These are phyloP conservation scores for Mycena maculata DNA, from an alignment of 768 basidiomycete species.

Conservation along the genomic window DNA sequence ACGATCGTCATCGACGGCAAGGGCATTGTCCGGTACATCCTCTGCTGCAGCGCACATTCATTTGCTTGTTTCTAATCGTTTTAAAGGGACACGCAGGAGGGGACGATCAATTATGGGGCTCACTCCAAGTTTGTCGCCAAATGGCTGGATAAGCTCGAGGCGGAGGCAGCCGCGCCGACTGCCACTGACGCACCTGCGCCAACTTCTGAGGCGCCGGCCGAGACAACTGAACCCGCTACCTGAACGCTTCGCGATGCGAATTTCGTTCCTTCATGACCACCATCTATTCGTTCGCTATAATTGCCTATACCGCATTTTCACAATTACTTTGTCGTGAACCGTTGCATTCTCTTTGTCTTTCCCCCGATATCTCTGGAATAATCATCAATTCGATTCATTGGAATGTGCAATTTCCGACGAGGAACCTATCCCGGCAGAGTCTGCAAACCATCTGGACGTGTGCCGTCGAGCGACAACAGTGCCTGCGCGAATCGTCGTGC, in stretches of 20 bases:
- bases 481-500: conserved; percentile 63
- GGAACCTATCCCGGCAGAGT: neutral
- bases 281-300: conserved; percentile 26
- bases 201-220: neutral
- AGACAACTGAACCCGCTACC: neutral
- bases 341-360: neutral
- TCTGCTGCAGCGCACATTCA: neutral
- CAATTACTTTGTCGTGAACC: neutral
- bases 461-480: conserved; percentile 54
- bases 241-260: neutral
- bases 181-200: conserved; percentile 21
- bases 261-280: conserved; percentile 5
- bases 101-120: conserved; percentile 70
- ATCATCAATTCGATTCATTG: no score
- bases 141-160: conserved; percentile 67
- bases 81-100: conserved; percentile 67
- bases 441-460: conserved; percentile 48
- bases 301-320: neutral
- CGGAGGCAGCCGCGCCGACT: conserved; percentile 41
- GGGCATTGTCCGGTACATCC: conserved; percentile 72
- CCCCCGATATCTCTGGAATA: no score
- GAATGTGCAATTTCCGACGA: no score
- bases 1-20: conserved; percentile 83
- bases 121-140: conserved; percentile 80
- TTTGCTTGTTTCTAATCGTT: neutral